Conservation (phyloP, 495 filamentous ascomycete genomes). For the Trichoderma asperelloides region DNA sequence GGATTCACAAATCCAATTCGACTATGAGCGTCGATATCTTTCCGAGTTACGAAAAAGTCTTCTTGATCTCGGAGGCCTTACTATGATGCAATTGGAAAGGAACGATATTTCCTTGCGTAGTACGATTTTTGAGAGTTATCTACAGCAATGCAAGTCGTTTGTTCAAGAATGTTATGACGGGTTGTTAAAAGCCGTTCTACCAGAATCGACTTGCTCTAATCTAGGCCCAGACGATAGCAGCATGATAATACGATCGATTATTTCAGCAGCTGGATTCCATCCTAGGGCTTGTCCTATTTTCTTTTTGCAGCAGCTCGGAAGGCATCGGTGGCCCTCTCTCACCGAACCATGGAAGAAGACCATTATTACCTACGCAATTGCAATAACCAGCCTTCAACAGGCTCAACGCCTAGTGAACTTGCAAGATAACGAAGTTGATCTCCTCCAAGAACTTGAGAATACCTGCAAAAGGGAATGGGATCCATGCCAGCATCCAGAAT, state of each 20-base stretch:
- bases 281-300: constrained; percentile 27
- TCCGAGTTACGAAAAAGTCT: neutral
- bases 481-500: constrained; percentile 44
- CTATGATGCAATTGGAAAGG: neutral
- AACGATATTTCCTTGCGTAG: neutral
- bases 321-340: constrained; percentile 13
- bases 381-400: constrained; percentile 27
- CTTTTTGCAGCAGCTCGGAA: constrained; percentile 27
- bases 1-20: neutral
- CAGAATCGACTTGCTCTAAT: too few species aligned
- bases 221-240: neutral
- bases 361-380: constrained; percentile 29
- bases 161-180: too few species aligned
- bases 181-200: too few species aligned
- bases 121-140: too few species aligned
- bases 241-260: neutral
- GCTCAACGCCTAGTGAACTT: constrained; percentile 26
- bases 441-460: constrained; percentile 44
- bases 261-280: constrained; percentile 8
- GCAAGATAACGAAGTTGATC: constrained; percentile 22
- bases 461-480: constrained; percentile 44
- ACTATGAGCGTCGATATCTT: constrained; percentile 3
- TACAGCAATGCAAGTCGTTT: too few species aligned
- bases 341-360: constrained; percentile 23
- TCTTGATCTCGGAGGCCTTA: neutral